Percentiles rank a stretch among this genome's conserved stretches.
Conservation (phyloP, 495 filamentous ascomycete genomes). For the Penicillium turbatum region DNA sequence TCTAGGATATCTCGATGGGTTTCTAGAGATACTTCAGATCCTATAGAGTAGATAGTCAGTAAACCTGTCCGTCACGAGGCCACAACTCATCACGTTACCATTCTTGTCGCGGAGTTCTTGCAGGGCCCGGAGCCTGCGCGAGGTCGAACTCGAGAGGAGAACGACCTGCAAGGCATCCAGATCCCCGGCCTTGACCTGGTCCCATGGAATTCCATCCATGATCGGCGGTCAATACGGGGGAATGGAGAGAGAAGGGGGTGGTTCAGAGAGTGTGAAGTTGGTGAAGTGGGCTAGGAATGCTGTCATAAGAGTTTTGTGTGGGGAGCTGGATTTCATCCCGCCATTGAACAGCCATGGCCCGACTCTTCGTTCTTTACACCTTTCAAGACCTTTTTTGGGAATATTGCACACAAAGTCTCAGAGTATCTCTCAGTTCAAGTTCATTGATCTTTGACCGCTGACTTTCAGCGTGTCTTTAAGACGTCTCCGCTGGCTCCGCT, state of each 20-base stretch:
- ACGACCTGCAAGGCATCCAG: conserved; percentile 43
- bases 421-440: background rate
- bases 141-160: conserved; percentile 47
- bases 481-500: conserved; percentile 11
- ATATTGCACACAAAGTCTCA: background rate
- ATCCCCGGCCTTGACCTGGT: conserved; percentile 46
- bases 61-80: background rate
- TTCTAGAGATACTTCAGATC: conserved; percentile 34
- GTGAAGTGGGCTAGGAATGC: conserved; percentile 34
- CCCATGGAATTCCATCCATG: conserved; percentile 50
- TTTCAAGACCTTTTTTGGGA: conserved; percentile 8
- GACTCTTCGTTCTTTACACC: conserved; percentile 16
- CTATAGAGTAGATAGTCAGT: conserved; percentile 19
- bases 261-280: conserved; percentile 12
- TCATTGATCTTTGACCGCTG: conserved; percentile 1
- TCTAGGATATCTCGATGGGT: conserved; percentile 49
- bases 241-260: conserved; percentile 19
- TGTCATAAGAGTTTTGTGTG: conserved; percentile 48
- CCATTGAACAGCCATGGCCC: conserved; percentile 19
- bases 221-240: conserved; percentile 33
- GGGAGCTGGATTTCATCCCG: conserved; percentile 18
- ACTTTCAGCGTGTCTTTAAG: conserved; percentile 9
- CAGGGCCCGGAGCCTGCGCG: conserved; percentile 45
- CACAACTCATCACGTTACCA: conserved; percentile 25
- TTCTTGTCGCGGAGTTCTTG: conserved; percentile 47